Conservation (phyloP, 441 rosid species). For the Omphalea diandra region DNA sequence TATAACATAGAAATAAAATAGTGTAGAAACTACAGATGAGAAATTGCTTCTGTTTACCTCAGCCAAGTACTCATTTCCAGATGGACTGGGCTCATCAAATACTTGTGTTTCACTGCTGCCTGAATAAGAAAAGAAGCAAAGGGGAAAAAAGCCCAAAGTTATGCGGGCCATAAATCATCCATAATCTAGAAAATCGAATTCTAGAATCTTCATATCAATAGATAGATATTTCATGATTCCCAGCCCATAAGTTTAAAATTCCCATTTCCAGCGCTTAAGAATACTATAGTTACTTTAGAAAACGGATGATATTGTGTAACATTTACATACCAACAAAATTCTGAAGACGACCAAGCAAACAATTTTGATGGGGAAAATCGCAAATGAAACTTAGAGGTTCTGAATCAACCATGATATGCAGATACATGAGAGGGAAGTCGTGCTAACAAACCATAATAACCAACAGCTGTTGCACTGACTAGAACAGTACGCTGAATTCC, state of each 20-base stretch:
- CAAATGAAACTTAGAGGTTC: not conserved
- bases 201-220: not conserved
- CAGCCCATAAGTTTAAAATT: not conserved
- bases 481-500: conserved; percentile 65
- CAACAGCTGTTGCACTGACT: conserved; percentile 94
- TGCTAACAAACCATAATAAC: conserved; percentile 78
- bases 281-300: not conserved
- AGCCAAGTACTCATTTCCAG: conserved; percentile 93
- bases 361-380: not conserved
- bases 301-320: no score
- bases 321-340: not conserved
- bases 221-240: not conserved
- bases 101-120: conserved; percentile 78
- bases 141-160: not conserved
- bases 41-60: conserved; percentile 45
- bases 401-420: not conserved
- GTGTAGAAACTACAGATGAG: not conserved
- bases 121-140: conserved; percentile 31
- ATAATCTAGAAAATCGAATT: not conserved
- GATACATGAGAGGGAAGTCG: conserved; percentile 6
- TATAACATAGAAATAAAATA: no score
- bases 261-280: not conserved
- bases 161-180: not conserved
- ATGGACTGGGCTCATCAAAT: conserved; percentile 79
- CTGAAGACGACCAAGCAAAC: not conserved